Percentiles rank a stretch among this genome's conserved stretches.
phyloP scores from a whole-genome alignment of 306 rosid genomes.

The Vigna trinervia region DNA sequence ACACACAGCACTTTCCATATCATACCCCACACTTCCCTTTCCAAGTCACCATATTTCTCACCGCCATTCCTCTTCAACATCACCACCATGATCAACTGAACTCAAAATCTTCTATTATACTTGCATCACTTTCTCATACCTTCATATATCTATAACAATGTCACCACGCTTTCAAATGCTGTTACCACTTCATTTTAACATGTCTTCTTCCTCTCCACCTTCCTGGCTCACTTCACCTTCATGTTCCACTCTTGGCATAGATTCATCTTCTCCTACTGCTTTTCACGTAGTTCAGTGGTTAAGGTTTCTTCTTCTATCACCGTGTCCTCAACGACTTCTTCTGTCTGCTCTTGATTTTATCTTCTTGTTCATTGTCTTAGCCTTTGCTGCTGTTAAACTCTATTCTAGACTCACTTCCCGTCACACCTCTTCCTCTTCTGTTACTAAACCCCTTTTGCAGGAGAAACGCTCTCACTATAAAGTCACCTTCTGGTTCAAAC shows the following conservation, averaged over 20 bases:
- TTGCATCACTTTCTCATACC: background rate
- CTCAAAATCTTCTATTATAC: background rate
- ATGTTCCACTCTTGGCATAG: slow-evolving; percentile 35
- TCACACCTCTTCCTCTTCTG: slow-evolving; percentile 16
- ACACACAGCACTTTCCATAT: background rate
- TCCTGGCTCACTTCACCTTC: slow-evolving; percentile 48
- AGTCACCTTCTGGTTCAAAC: slow-evolving; percentile 48
- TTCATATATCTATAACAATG: too few relatives aligned
- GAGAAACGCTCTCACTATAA: slow-evolving; percentile 42
- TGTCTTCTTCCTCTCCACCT: slow-evolving; percentile 43
- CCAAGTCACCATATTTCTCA: slow-evolving; percentile 4
- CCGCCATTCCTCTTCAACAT: background rate
- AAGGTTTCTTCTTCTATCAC: slow-evolving; percentile 48
- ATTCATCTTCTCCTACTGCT: slow-evolving; percentile 48
- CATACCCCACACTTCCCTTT: slow-evolving; percentile 11
- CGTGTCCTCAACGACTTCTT: slow-evolving; percentile 52
- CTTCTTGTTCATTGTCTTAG: slow-evolving; percentile 41
- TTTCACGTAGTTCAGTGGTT: slow-evolving; percentile 38
- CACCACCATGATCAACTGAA: background rate
- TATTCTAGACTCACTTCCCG: slow-evolving; percentile 37
- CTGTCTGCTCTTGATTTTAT: slow-evolving; percentile 42
- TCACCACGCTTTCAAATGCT: background rate
- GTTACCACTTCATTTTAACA: slow-evolving; percentile 12
- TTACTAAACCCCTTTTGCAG: slow-evolving; percentile 44
- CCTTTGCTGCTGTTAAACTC: slow-evolving; percentile 39